Evolutionary conservation across 75 land plant genomes (phyloP).

Genomic region (Isoetes taiwanensis): DNA sequence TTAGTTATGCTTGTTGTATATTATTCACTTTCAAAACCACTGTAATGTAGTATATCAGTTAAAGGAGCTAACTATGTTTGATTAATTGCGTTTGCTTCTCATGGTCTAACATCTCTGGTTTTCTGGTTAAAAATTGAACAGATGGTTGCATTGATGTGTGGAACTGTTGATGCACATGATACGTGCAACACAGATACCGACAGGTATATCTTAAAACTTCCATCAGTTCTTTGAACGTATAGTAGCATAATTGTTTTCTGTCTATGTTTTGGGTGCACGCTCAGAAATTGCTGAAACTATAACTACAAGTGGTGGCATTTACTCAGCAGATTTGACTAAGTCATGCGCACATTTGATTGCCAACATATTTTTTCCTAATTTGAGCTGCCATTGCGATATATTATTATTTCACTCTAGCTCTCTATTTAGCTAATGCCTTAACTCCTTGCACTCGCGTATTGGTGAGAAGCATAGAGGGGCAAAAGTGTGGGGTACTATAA

Average conservation of each 20-base stretch:
- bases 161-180: not conserved
- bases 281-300: not conserved
- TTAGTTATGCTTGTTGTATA: too few relatives aligned
- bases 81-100: too few relatives aligned
- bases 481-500: not conserved
- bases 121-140: too few relatives aligned
- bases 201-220: not conserved
- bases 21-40: too few relatives aligned
- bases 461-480: not conserved
- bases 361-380: not conserved
- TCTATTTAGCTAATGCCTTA: not conserved
- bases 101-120: too few relatives aligned
- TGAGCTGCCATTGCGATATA: too few relatives aligned
- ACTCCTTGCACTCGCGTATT: not conserved
- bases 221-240: not conserved
- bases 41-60: too few relatives aligned
- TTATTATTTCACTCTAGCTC: not conserved
- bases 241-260: not conserved
- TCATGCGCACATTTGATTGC: not conserved
- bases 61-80: too few relatives aligned
- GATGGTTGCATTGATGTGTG: too few relatives aligned
- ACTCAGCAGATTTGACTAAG: not conserved
- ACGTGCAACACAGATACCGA: slow-evolving; percentile 3
- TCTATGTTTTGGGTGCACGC: not conserved
- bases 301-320: not conserved